Evolutionary conservation across 148 eudicot species (phyloP), one percentile per base, ranked within the genome.

Genomic region (Tetragonia tetragonoides): DNA sequence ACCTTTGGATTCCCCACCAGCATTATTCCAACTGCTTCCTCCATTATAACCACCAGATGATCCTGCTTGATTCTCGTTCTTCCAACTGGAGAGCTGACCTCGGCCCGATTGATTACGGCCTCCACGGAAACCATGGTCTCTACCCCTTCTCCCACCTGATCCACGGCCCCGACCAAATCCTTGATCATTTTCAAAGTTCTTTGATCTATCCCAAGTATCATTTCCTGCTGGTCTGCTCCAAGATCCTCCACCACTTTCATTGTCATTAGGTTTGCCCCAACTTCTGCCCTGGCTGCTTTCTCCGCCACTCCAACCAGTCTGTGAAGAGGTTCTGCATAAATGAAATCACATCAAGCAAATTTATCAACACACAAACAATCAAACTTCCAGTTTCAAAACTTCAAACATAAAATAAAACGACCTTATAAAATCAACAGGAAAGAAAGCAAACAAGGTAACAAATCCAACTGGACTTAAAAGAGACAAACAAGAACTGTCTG

Each of bases 131-230:
- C 64, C 64, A 7, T 85, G 61, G 44, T 81, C 87, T 10, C 75
- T 21, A 3, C 83, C 75, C 15, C 78, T 75, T 41, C 80, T 23
- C 7, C 81, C 79, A 49, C 11, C 28, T 18, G 67, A 37, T 7
- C 74, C 78, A 51, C 76, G 74, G 15, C 87, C 78, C 56, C 89
- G 82, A 47, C 47, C 70, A 65, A 79, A 74, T 73, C 75, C 87
- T 57, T 75, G 81, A 40, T 75, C 79, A 39, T 61, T 68, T 23
- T 66, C 84, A 75, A n/a, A 53, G 64, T 66, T 76, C 49, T 21
- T 54, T 4, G 83, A 24, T 51, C 47, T 70, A 37, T 64, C 65
- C 84, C 82, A 81, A 57, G 28, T 41, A 42, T 71, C 81, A 77
- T 63, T 74, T 60, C 76, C 34, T 28, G 34, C 85, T 24, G 77